phyloP scores from a whole-genome alignment of 805 yeast genomes.

The Saccharomycopsis fibuligera region DNA sequence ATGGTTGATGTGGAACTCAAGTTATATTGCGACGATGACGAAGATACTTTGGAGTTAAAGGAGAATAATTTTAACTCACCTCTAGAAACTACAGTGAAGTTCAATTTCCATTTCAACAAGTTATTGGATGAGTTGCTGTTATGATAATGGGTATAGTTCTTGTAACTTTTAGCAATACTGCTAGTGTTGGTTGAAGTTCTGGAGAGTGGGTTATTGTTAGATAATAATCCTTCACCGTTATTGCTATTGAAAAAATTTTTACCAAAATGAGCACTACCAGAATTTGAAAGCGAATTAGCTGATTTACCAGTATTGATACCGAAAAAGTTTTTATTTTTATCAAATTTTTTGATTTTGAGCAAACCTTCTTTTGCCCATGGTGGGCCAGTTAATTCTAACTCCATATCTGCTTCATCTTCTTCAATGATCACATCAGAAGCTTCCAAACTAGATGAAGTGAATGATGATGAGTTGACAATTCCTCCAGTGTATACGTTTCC shows the following conservation, averaged over 20 bases:
- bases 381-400: conserved; percentile 61
- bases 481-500: not conserved
- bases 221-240: conserved; percentile 3
- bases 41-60: conserved; percentile 30
- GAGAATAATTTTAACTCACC: conserved; percentile 58
- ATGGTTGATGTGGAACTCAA: not conserved
- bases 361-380: conserved; percentile 78
- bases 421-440: conserved; percentile 16
- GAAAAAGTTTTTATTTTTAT: conserved; percentile 16
- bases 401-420: conserved; percentile 48
- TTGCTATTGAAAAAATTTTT: conserved; percentile 11
- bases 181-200: conserved; percentile 19
- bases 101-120: conserved; percentile 36
- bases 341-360: conserved; percentile 30
- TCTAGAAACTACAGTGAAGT: conserved; percentile 61
- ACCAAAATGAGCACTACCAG: conserved; percentile 7
- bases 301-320: conserved; percentile 5
- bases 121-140: conserved; percentile 1
- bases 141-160: not conserved
- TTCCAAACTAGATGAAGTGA: conserved; percentile 3
- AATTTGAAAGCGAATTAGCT: conserved; percentile 2
- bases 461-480: conserved; percentile 4
- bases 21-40: conserved; percentile 18
- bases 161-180: conserved; percentile 21
- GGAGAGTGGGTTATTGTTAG: not conserved